Conservation (phyloP, 2,329 filamentous ascomycete species). For the Chaetomiaceae sp. region DNA sequence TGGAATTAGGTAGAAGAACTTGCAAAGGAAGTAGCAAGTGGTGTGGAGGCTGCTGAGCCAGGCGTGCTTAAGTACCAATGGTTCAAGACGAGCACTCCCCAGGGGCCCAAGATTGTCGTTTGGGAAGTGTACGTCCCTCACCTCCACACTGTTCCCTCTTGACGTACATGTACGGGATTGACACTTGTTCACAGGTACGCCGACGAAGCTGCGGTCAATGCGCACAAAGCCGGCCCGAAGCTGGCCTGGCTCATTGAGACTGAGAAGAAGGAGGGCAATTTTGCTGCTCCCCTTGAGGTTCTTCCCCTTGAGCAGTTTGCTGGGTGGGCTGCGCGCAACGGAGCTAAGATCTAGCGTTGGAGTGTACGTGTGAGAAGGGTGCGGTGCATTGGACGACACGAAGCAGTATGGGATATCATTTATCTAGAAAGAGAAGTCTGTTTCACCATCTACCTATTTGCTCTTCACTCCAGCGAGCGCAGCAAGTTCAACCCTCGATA, state of each 20-base stretch:
- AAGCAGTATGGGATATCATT: too few species aligned
- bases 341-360: background rate
- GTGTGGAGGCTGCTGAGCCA: conserved; percentile 6
- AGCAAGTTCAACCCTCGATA: too few species aligned
- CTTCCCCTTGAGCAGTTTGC: conserved; percentile 5
- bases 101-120: conserved; percentile 12
- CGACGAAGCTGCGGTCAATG: conserved; percentile 5
- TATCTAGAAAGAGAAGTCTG: too few species aligned
- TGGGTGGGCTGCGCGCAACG: background rate
- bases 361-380: background rate
- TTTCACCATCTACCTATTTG: background rate
- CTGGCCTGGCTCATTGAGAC: conserved; percentile 9
- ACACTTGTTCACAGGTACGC: conserved; percentile 7
- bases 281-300: conserved; percentile 3
- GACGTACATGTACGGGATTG: background rate
- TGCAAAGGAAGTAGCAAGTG: background rate
- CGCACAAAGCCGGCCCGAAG: conserved; percentile 8
- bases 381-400: too few species aligned
- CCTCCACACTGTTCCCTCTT: background rate
- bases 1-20: conserved; percentile 6
- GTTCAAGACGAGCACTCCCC: conserved; percentile 5
- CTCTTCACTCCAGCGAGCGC: too few species aligned
- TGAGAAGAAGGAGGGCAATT: conserved; percentile 10
- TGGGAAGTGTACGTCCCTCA: conserved; percentile 7
- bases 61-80: conserved; percentile 11